Evolutionary conservation across 2,329 filamentous ascomycete species (phyloP).

Genomic region (Thielaviopsis musarum): DNA sequence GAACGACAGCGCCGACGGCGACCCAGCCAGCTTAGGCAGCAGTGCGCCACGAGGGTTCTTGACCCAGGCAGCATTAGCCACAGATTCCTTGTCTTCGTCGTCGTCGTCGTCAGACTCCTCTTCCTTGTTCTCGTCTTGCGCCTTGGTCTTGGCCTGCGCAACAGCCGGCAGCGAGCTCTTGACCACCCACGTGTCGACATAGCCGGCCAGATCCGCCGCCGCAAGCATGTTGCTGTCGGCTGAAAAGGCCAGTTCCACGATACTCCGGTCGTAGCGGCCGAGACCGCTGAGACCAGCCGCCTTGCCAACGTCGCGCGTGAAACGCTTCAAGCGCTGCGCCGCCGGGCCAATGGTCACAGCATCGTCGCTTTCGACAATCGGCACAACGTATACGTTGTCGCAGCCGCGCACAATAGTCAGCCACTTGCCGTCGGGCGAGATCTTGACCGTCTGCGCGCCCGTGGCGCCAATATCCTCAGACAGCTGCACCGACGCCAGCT

Average conservation of each 20-base stretch:
- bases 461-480: slow-evolving; percentile 36
- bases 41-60: slow-evolving; percentile 53
- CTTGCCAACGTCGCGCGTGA: slow-evolving; percentile 37
- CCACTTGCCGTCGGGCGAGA: slow-evolving; percentile 57
- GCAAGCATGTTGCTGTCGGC: slow-evolving; percentile 65
- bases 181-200: slow-evolving; percentile 73
- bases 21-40: slow-evolving; percentile 49
- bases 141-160: slow-evolving; percentile 19
- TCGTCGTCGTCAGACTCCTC: slow-evolving; percentile 22
- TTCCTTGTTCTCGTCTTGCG: slow-evolving; percentile 19
- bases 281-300: slow-evolving; percentile 45
- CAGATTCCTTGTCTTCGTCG: slow-evolving; percentile 23
- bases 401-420: slow-evolving; percentile 47
- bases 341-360: slow-evolving; percentile 18
- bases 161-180: slow-evolving; percentile 25
- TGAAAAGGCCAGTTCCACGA: slow-evolving; percentile 63
- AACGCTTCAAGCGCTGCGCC: slow-evolving; percentile 32
- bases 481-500: slow-evolving; percentile 53
- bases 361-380: slow-evolving; percentile 20
- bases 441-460: slow-evolving; percentile 52
- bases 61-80: slow-evolving; percentile 38
- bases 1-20: slow-evolving; percentile 54
- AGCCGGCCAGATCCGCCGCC: slow-evolving; percentile 65
- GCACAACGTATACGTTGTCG: slow-evolving; percentile 37
- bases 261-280: slow-evolving; percentile 58